Base-by-base conservation (phyloP, 108 stramenopile species). In the Aureococcus anophagefferens region DNA sequence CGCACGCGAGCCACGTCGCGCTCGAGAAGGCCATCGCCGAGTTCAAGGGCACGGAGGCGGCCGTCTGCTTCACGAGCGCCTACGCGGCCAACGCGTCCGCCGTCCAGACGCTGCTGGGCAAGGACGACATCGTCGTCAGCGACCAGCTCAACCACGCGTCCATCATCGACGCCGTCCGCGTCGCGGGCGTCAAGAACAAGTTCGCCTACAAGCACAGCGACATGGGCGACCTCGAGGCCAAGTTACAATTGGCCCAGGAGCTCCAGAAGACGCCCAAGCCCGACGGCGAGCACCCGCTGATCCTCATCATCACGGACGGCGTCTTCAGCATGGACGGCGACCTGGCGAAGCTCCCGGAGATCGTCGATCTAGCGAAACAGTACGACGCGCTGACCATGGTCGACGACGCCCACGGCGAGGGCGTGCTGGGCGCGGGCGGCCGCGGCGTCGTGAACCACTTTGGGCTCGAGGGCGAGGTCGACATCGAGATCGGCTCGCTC, bases 301-400 rank as follows among this genome's bases (percentile, higher is more conserved):
- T 67, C 35, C 73, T 81, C 40, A 81, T 81, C 51, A 73, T 74
- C 65, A 77, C 80, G 16, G 80, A 81, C 62, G 80, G 80, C 15
- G 80, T 75, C 13, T 81, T 81, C 70, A 35, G 32, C 67, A 81
- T 74, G 77, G 77, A 78, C 66, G 77, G 77, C 28, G 77, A 78
- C 65, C 63, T 78, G 28, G 78, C 78, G 25, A n/a, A 35, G 35
- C 74, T 75, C 33, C 36, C 25, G 5, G 73, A 70, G 11, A 81
- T 81, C 25, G 17, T 16, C 66, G 68, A 65, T 28, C 77, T 81
- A 11, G 80, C 80, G 9, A 37, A 77, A 29, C 70, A 78, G 71
- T 73, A 81, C 64, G 80, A 81, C 62, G 80, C 80, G 33, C 68
- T 37, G 17, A 29, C 74, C 30, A 62, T 81, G 63, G 62, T 81